Conservation (phyloP, 148 eudicot species). For the Heliamphora exappendiculata region DNA sequence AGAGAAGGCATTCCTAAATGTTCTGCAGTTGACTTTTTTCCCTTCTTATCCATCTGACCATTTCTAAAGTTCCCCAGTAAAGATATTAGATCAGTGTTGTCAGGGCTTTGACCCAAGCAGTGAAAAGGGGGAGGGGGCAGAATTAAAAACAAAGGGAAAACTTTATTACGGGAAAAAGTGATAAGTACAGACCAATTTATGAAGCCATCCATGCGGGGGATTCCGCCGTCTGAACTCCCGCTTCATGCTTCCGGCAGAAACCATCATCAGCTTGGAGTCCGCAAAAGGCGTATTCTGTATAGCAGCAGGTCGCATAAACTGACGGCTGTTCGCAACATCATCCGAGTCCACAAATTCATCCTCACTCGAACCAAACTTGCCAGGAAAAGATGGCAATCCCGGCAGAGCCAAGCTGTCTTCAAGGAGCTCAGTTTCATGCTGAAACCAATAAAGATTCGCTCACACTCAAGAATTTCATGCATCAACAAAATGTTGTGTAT, state of each 20-base stretch:
- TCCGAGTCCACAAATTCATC: slow-evolving; percentile 89
- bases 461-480: not conserved
- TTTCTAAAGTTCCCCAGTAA: not conserved
- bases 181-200: slow-evolving; percentile 50
- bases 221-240: slow-evolving; percentile 60
- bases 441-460: slow-evolving; percentile 16
- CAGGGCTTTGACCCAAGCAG: slow-evolving; percentile 1
- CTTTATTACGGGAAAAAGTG: not conserved
- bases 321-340: slow-evolving; percentile 52
- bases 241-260: slow-evolving; percentile 37
- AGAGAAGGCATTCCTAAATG: not conserved
- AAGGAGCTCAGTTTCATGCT: slow-evolving; percentile 85
- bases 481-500: not conserved
- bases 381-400: slow-evolving; percentile 62
- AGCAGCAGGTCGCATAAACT: slow-evolving; percentile 31
- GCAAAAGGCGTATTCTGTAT: slow-evolving; percentile 30
- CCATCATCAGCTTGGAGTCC: slow-evolving; percentile 51
- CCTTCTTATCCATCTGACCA: not conserved
- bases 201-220: slow-evolving; percentile 56
- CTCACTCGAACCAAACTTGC: slow-evolving; percentile 71
- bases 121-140: not conserved
- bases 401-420: slow-evolving; percentile 75
- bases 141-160: not conserved
- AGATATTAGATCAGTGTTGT: not conserved
- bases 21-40: not conserved